These are phyloP conservation scores for Diplocarpon mali DNA, from an alignment of 2,329 filamentous ascomycete species.

Conservation along the genomic window DNA sequence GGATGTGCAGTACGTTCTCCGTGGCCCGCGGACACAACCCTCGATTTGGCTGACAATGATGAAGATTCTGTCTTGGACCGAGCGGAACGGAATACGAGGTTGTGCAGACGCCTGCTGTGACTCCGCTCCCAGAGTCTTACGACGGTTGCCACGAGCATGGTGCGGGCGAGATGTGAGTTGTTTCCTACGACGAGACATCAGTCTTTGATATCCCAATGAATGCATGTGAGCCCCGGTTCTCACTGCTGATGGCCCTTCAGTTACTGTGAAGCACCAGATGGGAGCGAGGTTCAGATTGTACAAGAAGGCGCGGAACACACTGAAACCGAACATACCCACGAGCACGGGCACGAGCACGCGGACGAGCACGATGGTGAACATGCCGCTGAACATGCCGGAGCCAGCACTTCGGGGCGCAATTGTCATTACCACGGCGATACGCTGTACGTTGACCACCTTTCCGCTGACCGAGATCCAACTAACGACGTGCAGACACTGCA, in stretches of 20 bases:
- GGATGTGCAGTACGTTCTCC: conserved; percentile 20
- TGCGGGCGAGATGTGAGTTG: conserved; percentile 37
- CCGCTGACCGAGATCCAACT: conserved; percentile 11
- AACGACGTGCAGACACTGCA: conserved; percentile 19
- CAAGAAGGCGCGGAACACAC: conserved; percentile 14
- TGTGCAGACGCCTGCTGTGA: conserved; percentile 39
- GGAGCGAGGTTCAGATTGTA: conserved; percentile 48
- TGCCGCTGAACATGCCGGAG: background rate
- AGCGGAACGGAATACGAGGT: conserved; percentile 33
- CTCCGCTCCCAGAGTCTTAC: conserved; percentile 46
- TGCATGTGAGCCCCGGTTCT: background rate
- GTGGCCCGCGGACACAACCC: too few relatives aligned
- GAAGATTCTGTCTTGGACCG: conserved; percentile 33
- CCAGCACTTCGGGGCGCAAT: conserved; percentile 29
- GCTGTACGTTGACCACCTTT: conserved; percentile 40
- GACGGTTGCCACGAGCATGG: conserved; percentile 56
- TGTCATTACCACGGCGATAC: conserved; percentile 70
- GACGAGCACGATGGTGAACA: background rate
- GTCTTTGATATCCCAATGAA: too few relatives aligned
- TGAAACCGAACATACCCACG: conserved; percentile 13
- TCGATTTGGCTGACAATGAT: background rate
- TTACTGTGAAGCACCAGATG: conserved; percentile 49
- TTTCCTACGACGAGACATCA: background rate
- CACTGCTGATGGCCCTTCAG: conserved; percentile 28
- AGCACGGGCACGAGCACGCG: background rate